Percentiles rank a stretch among this genome's conserved stretches.
phyloP scores from a whole-genome alignment of 164 flowering plant species.

The Vitis labrusca region DNA sequence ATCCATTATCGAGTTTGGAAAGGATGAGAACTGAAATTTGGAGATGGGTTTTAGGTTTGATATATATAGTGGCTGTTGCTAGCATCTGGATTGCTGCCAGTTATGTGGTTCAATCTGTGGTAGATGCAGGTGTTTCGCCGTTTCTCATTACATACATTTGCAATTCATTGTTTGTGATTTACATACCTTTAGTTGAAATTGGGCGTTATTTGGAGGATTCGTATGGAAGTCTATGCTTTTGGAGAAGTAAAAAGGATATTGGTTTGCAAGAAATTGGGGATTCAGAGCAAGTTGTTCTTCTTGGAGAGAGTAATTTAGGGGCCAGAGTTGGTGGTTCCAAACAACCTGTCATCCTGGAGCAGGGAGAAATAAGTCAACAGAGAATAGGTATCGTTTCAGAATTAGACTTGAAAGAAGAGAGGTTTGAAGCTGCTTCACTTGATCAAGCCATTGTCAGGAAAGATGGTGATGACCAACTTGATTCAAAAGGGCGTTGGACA shows the following conservation, averaged over 20 bases:
- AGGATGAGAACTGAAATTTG: conserved; percentile 18
- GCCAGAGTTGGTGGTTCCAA: conserved; percentile 13
- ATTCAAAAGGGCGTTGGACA: conserved; percentile 91
- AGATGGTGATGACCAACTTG: conserved; percentile 34
- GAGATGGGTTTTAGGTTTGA: conserved; percentile 82
- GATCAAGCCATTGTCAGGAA: conserved; percentile 17
- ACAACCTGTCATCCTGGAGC: conserved; percentile 16
- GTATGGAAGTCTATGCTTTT: conserved; percentile 42
- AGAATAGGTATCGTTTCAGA: conserved; percentile 9
- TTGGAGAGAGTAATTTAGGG: conserved; percentile 29
- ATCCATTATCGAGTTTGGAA: not conserved
- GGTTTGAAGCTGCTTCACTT: conserved; percentile 16
- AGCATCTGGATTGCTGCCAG: conserved; percentile 91
- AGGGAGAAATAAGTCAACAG: conserved; percentile 17
- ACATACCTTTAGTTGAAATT: conserved; percentile 77
- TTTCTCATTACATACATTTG: conserved; percentile 92
- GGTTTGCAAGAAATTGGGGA: conserved; percentile 26
- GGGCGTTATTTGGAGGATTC: conserved; percentile 73
- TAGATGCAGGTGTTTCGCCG: conserved; percentile 86
- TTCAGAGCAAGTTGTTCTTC: conserved; percentile 69
- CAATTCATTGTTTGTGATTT: conserved; percentile 80
- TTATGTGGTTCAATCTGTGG: conserved; percentile 89
- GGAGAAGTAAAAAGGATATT: conserved; percentile 25
- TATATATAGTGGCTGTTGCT: conserved; percentile 73
- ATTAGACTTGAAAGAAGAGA: conserved; percentile 11